Evolutionary conservation across 345 rosid species (phyloP).

Genomic region (Melastoma malabathricum): DNA sequence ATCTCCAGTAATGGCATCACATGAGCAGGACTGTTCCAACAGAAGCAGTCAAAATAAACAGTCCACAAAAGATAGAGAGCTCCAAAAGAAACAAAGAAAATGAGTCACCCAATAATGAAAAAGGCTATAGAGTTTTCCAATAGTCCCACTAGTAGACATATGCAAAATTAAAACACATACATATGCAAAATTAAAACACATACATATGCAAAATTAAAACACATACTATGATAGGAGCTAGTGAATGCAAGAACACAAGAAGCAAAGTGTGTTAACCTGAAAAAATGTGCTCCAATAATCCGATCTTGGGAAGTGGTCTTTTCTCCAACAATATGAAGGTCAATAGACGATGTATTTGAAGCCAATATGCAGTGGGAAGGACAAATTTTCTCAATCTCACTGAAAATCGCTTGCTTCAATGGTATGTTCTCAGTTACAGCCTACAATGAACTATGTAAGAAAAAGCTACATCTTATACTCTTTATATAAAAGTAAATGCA

Average conservation of each 20-base stretch:
- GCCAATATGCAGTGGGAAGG: conserved; percentile 88
- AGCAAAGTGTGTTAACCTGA: conserved; percentile 39
- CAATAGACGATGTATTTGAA: conserved; percentile 79
- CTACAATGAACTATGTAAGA: conserved; percentile 30
- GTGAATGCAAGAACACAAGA: too few relatives aligned
- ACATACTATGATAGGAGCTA: too few relatives aligned
- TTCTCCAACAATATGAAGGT: conserved; percentile 63
- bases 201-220: too few relatives aligned
- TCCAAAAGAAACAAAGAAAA: too few relatives aligned
- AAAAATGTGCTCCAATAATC: conserved; percentile 90
- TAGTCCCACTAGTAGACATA: too few relatives aligned
- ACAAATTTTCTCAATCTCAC: conserved; percentile 70
- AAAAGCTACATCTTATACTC: neutral
- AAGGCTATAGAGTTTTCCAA: too few relatives aligned
- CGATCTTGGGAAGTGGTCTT: conserved; percentile 69
- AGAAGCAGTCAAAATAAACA: conserved; percentile 9
- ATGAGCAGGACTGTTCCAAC: conserved; percentile 74
- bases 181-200: too few relatives aligned
- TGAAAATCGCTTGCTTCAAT: conserved; percentile 78
- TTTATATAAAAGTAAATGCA: too few relatives aligned
- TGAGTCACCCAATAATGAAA: too few relatives aligned
- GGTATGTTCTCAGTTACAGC: conserved; percentile 78
- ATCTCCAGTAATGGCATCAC: conserved; percentile 95
- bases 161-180: too few relatives aligned
- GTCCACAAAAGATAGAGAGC: too few relatives aligned